Percentiles rank a stretch among this genome's conserved stretches.
These are phyloP conservation scores for Sodiomyces alkalinus DNA, from an alignment of 2,329 filamentous ascomycete genomes.

Conservation along the genomic window DNA sequence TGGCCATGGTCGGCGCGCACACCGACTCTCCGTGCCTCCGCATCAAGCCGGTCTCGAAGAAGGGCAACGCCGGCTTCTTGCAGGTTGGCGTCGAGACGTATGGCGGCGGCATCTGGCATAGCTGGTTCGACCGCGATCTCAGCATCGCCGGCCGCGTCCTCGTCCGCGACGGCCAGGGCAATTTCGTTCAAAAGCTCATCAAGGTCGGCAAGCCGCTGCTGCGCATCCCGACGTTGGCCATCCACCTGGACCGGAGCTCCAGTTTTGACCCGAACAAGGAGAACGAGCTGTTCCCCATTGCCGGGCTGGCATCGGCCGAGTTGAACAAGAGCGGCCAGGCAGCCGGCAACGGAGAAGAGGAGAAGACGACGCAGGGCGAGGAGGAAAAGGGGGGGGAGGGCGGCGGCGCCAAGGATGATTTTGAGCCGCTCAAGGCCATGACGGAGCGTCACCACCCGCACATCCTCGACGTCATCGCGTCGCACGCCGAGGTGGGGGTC, in stretches of 20 bases:
- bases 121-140: slow-evolving; percentile 93
- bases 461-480: slow-evolving; percentile 71
- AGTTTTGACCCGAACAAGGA: slow-evolving; percentile 95
- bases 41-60: slow-evolving; percentile 89
- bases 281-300: slow-evolving; percentile 86
- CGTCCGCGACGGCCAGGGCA: slow-evolving; percentile 57
- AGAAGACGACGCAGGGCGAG: slow-evolving; percentile 26
- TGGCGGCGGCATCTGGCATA: slow-evolving; percentile 93
- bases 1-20: slow-evolving; percentile 88
- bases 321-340: slow-evolving; percentile 56
- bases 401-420: no score
- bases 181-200: slow-evolving; percentile 69
- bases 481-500: slow-evolving; percentile 55
- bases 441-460: slow-evolving; percentile 78
- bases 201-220: slow-evolving; percentile 84
- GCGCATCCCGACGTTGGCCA: slow-evolving; percentile 82
- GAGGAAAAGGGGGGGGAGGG: no score
- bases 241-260: slow-evolving; percentile 77
- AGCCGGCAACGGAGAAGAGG: slow-evolving; percentile 23
- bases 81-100: slow-evolving; percentile 96
- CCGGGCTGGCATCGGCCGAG: slow-evolving; percentile 73
- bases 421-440: slow-evolving; percentile 62
- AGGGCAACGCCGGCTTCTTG: slow-evolving; percentile 69
- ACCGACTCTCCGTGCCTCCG: slow-evolving; percentile 88
- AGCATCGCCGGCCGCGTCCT: slow-evolving; percentile 80